Evolutionary conservation across 2,329 filamentous ascomycete genomes (phyloP), one percentile per base, ranked within the genome.

Genomic region (Coniochaeta sp.): DNA sequence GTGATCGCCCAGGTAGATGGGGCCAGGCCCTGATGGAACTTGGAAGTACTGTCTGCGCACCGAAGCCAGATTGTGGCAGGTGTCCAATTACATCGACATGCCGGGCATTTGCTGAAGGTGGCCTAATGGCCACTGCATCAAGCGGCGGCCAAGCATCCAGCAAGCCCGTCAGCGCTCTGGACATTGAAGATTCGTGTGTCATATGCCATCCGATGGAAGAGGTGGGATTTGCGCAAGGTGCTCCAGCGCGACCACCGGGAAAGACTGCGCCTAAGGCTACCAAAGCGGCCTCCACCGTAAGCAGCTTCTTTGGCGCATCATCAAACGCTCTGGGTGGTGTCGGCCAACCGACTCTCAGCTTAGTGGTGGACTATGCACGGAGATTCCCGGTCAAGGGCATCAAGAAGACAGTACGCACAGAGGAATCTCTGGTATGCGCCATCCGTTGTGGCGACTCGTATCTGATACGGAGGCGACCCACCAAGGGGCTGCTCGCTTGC

Each of bases 11-110:
- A 0, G 81, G 81, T 0, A 65, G 75, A 54, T 85, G 81, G 82
- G 82, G 82, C 0, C 82, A 85, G 60, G 82, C 78, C 1, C 64
- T 85, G 24, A 85, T 85, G 82, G 82, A 85, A 59, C 69, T 85
- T 4, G 82, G 82, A 3, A 83, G 80, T 55, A 85, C 82, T 0
- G 61, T 85, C 2, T 85, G 82, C 57, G 74, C 74, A 6, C 81
- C 82, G 0, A 78, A 77, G 56, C 82, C 82, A 1, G 75, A 77
- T 49, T 85, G 82, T 56, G 63, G 63, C 2, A 58, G 59, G 1
- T 82, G 79, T 51, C 79, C 79, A 1, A 68, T 82, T 46, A 74
- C 66, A 0, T 62, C 64, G 2, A 79, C 74, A 0, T 82, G 79
- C 55, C 74, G 75, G 5, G 76, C 71, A 0, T 81, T 76, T 56